These are phyloP conservation scores for Penicillium paneum DNA, from an alignment of 2,329 filamentous ascomycete genomes.

Conservation along the genomic window DNA sequence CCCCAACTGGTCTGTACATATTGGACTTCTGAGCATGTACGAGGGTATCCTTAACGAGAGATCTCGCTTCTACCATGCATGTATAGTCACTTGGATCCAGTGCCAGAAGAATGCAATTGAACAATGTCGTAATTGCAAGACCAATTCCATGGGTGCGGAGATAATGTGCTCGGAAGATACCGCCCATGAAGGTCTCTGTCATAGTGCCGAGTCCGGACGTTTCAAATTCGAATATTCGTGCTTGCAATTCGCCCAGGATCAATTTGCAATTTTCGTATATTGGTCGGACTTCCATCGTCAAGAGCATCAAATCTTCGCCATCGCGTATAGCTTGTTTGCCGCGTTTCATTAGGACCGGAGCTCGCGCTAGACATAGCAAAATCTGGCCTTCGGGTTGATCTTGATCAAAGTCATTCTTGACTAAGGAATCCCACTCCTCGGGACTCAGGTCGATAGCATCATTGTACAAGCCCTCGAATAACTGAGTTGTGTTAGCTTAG, in stretches of 20 bases:
- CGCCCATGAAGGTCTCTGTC: neutral
- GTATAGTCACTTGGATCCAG: conserved; percentile 24
- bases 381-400: conserved; percentile 30
- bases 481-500: conserved; percentile 16
- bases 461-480: conserved; percentile 39
- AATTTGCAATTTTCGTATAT: conserved; percentile 25
- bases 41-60: conserved; percentile 28
- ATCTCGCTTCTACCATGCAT: conserved; percentile 18
- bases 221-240: conserved; percentile 13
- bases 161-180: conserved; percentile 29
- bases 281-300: conserved; percentile 23
- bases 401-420: conserved; percentile 30
- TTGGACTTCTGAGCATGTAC: conserved; percentile 25
- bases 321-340: conserved; percentile 13
- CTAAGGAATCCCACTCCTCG: conserved; percentile 35
- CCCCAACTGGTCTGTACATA: conserved; percentile 33
- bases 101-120: conserved; percentile 34
- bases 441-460: conserved; percentile 31
- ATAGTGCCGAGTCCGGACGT: conserved; percentile 1
- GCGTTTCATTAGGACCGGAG: conserved; percentile 32
- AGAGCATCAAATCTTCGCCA: conserved; percentile 1
- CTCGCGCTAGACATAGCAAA: conserved; percentile 29
- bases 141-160: conserved; percentile 35
- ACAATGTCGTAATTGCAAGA: conserved; percentile 29
- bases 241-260: conserved; percentile 15